A percentile compares a stretch with the other conserved stretches of the same genome.
Conservation (phyloP, 2,329 filamentous ascomycete species). For the Colletotrichum euphorbiae region DNA sequence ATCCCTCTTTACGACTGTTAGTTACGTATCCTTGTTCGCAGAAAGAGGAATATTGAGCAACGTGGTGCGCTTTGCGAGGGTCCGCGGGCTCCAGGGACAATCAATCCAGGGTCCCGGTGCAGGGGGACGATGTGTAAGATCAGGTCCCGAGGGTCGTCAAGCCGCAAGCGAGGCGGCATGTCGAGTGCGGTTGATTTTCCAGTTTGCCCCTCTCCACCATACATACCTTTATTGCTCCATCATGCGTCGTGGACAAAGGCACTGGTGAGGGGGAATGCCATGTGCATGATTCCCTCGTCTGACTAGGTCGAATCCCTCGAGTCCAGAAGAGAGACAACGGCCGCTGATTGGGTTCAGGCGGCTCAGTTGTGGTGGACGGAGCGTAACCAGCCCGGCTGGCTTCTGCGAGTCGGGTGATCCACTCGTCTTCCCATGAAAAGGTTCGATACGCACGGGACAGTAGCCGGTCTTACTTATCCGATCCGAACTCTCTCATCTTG, state of each 20-base stretch:
- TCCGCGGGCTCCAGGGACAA: conserved; percentile 14
- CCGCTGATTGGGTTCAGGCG: not conserved
- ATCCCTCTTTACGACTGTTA: not conserved
- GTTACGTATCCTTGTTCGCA: conserved; percentile 9
- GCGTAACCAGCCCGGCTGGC: conserved; percentile 23
- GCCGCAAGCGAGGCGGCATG: not conserved
- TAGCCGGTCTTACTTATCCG: conserved; percentile 33
- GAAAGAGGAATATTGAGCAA: not conserved
- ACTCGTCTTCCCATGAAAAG: conserved; percentile 9
- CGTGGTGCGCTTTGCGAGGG: conserved; percentile 2
- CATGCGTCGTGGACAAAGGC: not conserved
- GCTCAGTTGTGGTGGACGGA: not conserved
- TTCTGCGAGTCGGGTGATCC: conserved; percentile 15
- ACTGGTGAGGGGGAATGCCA: not conserved
- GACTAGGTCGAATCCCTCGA: not conserved
- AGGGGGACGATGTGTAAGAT: conserved; percentile 30
- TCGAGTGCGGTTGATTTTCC: not conserved
- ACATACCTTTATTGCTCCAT: not conserved
- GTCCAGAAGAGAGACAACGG: not conserved
- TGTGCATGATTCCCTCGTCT: not conserved
- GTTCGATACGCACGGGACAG: conserved; percentile 28
- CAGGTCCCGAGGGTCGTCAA: conserved; percentile 22
- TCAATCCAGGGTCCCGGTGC: conserved; percentile 30
- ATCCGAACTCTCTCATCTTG: conserved; percentile 22
- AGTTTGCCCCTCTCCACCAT: not conserved